Evolutionary conservation across 2,329 filamentous ascomycete species (phyloP).

Genomic region (Arthrinium phaeospermum): DNA sequence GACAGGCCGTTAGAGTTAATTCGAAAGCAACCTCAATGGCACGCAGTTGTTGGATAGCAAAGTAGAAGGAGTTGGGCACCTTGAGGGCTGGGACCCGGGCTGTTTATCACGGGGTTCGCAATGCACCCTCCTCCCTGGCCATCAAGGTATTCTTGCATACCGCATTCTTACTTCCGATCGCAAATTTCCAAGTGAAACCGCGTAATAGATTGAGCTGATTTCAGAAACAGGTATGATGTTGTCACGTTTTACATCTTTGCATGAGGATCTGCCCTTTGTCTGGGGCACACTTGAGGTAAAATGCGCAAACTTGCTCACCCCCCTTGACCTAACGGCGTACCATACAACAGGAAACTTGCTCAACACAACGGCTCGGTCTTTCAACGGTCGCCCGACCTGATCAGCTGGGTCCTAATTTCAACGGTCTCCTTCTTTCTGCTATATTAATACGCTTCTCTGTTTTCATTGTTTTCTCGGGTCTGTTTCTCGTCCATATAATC

Average conservation of each 20-base stretch:
- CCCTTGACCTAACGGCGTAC: conserved; percentile 6
- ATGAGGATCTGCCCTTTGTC: conserved; percentile 5
- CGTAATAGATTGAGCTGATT: neutral
- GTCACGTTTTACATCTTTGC: neutral
- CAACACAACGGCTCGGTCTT: conserved; percentile 10
- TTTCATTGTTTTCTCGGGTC: neutral
- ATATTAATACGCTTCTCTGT: neutral
- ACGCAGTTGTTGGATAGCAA: neutral
- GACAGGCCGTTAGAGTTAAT: too few species aligned
- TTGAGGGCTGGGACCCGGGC: neutral
- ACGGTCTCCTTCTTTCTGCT: neutral
- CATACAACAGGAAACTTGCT: conserved; percentile 14
- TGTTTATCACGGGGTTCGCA: neutral
- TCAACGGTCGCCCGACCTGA: neutral
- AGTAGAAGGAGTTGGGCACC: neutral
- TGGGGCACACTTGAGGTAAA: conserved; percentile 25
- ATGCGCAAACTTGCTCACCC: conserved; percentile 41
- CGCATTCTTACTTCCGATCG: neutral
- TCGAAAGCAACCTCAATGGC: neutral
- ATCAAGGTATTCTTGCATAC: conserved; percentile 10
- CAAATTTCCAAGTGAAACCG: neutral
- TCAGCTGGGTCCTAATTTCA: conserved; percentile 1
- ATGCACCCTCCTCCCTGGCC: neutral
- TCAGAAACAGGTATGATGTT: neutral
- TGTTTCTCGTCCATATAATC: neutral